phyloP scores from a whole-genome alignment of 805 yeast species.

The Myxozyma geophila region DNA sequence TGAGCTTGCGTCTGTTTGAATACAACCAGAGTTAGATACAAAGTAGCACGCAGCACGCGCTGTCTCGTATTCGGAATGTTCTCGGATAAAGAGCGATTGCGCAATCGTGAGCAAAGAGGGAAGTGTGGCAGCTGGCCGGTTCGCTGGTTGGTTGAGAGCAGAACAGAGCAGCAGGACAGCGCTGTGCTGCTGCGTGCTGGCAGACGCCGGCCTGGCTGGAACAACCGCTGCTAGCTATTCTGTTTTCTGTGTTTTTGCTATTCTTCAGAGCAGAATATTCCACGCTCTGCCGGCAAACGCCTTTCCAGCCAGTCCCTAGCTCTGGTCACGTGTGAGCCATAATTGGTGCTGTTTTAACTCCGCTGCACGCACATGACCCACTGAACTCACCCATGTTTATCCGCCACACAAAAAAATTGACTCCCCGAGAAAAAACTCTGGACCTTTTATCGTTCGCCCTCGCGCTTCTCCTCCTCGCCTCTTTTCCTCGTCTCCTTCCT shows the following conservation, averaged over 20 bases:
- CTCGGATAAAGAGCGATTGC: constrained; percentile 8
- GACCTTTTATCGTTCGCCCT: background rate
- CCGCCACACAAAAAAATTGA: background rate
- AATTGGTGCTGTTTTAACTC: background rate
- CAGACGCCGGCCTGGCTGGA: too few relatives aligned
- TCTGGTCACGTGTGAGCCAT: background rate
- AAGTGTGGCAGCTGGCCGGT: background rate
- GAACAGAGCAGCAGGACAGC: too few relatives aligned
- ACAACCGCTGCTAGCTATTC: too few relatives aligned
- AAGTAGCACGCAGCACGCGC: background rate
- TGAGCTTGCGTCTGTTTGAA: background rate
- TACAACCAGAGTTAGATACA: background rate
- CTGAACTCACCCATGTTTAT: background rate
- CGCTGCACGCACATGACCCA: background rate
- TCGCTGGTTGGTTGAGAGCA: background rate
- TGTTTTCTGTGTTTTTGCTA: too few relatives aligned
- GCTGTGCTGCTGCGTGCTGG: too few relatives aligned
- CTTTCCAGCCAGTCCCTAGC: too few relatives aligned
- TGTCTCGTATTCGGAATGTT: constrained; percentile 1
- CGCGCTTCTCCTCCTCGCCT: background rate
- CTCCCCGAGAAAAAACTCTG: background rate
- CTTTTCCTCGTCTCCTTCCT: constrained; percentile 5
- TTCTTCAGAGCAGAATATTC: too few relatives aligned
- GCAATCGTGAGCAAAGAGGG: constrained; percentile 9
- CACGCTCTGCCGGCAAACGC: too few relatives aligned